Evolutionary conservation across 179 eudicot species (phyloP).

Genomic region (Corrigiola litoralis): DNA sequence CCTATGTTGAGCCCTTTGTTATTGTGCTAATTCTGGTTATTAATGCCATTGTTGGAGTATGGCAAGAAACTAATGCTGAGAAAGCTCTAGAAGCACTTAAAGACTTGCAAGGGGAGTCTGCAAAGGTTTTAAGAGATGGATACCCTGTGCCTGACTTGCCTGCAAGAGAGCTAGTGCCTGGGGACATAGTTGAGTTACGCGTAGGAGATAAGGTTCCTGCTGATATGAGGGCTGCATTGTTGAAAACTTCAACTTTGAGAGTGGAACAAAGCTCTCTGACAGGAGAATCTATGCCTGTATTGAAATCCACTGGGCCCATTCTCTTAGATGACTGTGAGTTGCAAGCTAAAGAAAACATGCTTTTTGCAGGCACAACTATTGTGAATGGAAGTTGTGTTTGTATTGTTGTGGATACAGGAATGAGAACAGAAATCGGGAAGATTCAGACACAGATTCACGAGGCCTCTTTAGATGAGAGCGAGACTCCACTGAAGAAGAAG

Average conservation of each 20-base stretch:
- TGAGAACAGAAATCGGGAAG: slow-evolving; percentile 57
- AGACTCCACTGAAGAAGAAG: slow-evolving; percentile 60
- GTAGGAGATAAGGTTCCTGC: slow-evolving; percentile 90
- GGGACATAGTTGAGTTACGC: slow-evolving; percentile 76
- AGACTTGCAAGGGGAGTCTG: slow-evolving; percentile 76
- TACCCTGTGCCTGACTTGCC: slow-evolving; percentile 60
- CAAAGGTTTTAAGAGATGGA: slow-evolving; percentile 65
- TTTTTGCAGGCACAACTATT: slow-evolving; percentile 81
- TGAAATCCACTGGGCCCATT: slow-evolving; percentile 41
- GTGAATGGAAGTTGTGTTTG: slow-evolving; percentile 68
- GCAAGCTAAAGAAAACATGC: slow-evolving; percentile 80
- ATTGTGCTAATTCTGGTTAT: slow-evolving; percentile 61
- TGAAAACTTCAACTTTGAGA: slow-evolving; percentile 70
- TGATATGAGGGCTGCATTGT: slow-evolving; percentile 60
- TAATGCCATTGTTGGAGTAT: slow-evolving; percentile 82
- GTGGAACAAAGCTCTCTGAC: slow-evolving; percentile 84
- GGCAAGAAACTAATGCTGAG: slow-evolving; percentile 92
- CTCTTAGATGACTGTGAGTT: slow-evolving; percentile 59
- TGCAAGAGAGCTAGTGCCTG: slow-evolving; percentile 75
- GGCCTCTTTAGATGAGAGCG: slow-evolving; percentile 51
- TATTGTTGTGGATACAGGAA: slow-evolving; percentile 46
- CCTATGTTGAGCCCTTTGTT: slow-evolving; percentile 77
- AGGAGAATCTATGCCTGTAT: slow-evolving; percentile 79
- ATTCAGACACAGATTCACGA: slow-evolving; percentile 62
- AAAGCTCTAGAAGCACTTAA: slow-evolving; percentile 89